Percentiles rank a stretch among this genome's conserved stretches.
These are phyloP conservation scores for Paulownia fortunei DNA, from an alignment of 257 asterid species.

Conservation along the genomic window DNA sequence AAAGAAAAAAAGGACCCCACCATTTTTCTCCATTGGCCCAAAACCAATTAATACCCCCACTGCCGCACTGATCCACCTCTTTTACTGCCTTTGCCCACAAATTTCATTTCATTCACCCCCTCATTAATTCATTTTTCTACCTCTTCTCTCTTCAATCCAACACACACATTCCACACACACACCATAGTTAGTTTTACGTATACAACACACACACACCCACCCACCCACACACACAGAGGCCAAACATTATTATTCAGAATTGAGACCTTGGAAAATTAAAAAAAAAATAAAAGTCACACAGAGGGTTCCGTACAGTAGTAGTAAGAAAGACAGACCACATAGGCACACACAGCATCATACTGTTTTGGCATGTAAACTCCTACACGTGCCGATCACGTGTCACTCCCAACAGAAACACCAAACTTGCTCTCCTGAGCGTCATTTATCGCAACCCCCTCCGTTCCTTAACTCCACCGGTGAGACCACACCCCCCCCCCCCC, in stretches of 20 bases:
- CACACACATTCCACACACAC: not conserved
- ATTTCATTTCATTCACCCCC: constrained; percentile 27
- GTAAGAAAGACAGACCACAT: not conserved
- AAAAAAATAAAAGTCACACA: not conserved
- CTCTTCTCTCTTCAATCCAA: not conserved
- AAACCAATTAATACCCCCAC: constrained; percentile 27
- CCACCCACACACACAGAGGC: not conserved
- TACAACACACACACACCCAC: not conserved
- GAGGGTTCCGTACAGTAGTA: not conserved
- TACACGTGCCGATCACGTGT: constrained; percentile 49
- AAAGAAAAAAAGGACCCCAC: constrained; percentile 11
- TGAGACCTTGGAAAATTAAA: not conserved
- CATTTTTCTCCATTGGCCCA: not conserved
- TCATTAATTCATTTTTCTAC: constrained; percentile 20
- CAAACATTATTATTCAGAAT: not conserved
- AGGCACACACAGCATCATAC: not conserved
- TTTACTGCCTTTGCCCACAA: constrained; percentile 22
- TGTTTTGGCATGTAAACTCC: not conserved
- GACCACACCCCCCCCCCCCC: not conserved
- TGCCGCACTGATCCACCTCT: constrained; percentile 33
- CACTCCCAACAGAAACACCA: constrained; percentile 31
- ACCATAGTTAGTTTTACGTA: not conserved
- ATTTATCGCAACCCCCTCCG: constrained; percentile 32
- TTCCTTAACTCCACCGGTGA: constrained; percentile 40
- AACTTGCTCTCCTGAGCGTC: constrained; percentile 20